A percentile compares a stretch with the other conserved stretches of the same genome.
phyloP scores from a whole-genome alignment of 208 protist species.

The Entamoeba histolytica region DNA sequence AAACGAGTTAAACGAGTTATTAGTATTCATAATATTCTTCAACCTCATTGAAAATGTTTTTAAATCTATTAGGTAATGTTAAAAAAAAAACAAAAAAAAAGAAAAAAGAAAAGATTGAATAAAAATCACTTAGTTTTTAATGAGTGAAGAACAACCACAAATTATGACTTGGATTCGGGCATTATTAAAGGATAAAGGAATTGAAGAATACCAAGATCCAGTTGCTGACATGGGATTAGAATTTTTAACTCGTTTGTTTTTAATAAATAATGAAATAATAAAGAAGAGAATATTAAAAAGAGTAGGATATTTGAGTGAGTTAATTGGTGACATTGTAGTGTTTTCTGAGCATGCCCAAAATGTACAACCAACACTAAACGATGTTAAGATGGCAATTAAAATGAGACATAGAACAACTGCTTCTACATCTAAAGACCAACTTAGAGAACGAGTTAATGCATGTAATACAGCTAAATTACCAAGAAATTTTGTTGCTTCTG shows the following conservation, averaged over 20 bases:
- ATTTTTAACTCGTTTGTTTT: background rate
- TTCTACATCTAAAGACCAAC: background rate
- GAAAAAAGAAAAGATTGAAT: background rate
- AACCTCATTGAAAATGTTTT: background rate
- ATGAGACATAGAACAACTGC: background rate
- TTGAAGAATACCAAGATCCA: background rate
- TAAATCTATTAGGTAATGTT: background rate
- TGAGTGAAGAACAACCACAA: background rate
- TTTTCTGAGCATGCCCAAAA: background rate
- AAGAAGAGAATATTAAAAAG: no score
- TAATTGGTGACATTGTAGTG: background rate
- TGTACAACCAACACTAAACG: background rate
- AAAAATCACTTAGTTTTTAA: background rate
- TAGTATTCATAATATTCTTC: no score
- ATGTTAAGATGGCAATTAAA: background rate
- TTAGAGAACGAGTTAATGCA: background rate
- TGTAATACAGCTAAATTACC: background rate
- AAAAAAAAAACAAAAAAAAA: background rate
- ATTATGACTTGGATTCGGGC: background rate
- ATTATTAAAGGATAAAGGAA: background rate
- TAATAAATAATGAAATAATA: no score
- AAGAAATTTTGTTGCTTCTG: background rate
- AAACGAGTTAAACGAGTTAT: no score
- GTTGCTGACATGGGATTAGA: background rate
- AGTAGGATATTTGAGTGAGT: background rate